phyloP scores from a whole-genome alignment of 805 yeast genomes.

The Kluyveromyces lactis region DNA sequence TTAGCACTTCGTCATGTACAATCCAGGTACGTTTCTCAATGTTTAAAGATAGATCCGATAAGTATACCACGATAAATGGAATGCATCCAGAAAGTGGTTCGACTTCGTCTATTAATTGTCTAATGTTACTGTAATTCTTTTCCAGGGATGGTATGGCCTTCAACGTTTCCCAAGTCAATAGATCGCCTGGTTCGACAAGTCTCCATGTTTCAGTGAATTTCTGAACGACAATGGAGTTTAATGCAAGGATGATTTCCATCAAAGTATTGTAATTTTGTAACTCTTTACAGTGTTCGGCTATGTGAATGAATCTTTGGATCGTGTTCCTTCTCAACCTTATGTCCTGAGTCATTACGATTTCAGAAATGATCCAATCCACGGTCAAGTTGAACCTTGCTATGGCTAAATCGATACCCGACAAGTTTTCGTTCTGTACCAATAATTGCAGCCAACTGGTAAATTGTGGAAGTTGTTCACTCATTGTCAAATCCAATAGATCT shows the following conservation, averaged over 20 bases:
- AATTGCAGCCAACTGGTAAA: slow-evolving; percentile 79
- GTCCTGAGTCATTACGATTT: slow-evolving; percentile 61
- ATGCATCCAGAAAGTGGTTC: slow-evolving; percentile 68
- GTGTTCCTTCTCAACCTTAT: slow-evolving; percentile 54
- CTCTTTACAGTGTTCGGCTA: slow-evolving; percentile 65
- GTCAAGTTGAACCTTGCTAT: slow-evolving; percentile 80
- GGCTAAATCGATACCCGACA: slow-evolving; percentile 74
- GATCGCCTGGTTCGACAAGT: slow-evolving; percentile 61
- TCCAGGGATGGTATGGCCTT: slow-evolving; percentile 68
- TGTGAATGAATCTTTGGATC: slow-evolving; percentile 78
- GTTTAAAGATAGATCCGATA: slow-evolving; percentile 75
- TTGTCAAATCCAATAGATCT: slow-evolving; percentile 67
- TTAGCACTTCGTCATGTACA: slow-evolving; percentile 40
- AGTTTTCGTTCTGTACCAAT: slow-evolving; percentile 45
- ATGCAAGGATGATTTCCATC: slow-evolving; percentile 79
- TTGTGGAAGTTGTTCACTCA: slow-evolving; percentile 60
- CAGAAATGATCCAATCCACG: slow-evolving; percentile 89
- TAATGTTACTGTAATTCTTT: slow-evolving; percentile 59
- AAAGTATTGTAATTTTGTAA: slow-evolving; percentile 80
- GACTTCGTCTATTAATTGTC: slow-evolving; percentile 42
- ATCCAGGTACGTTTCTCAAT: slow-evolving; percentile 32
- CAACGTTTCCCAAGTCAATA: slow-evolving; percentile 54
- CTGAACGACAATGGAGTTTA: slow-evolving; percentile 57
- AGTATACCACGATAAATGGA: slow-evolving; percentile 81
- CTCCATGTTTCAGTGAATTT: slow-evolving; percentile 67